Percentiles rank a stretch among this genome's conserved stretches.
phyloP scores from a whole-genome alignment of 2,329 filamentous ascomycete genomes.

The Blastomyces parvus region DNA sequence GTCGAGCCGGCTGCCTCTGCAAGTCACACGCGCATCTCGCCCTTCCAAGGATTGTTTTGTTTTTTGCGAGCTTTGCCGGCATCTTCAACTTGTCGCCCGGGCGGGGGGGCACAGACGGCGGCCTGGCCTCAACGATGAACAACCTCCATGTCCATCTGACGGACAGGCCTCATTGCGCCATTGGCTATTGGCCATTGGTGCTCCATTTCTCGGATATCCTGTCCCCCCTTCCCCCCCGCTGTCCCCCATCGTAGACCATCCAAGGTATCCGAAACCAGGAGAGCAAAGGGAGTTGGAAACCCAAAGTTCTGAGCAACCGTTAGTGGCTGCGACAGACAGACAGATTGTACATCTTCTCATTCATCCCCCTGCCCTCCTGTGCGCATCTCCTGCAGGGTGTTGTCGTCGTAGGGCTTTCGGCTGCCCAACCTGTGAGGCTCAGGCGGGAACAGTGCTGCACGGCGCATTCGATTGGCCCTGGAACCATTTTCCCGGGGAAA shows the following conservation, averaged over 20 bases:
- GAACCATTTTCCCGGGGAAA: slow-evolving; percentile 4
- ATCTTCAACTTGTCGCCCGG: background rate
- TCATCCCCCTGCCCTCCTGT: background rate
- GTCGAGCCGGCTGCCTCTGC: slow-evolving; percentile 1
- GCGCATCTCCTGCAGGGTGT: slow-evolving; percentile 2
- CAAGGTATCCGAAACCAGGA: background rate
- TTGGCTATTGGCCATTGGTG: background rate
- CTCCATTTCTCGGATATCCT: background rate
- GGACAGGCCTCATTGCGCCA: background rate
- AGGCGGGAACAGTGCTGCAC: slow-evolving; percentile 17
- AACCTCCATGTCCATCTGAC: slow-evolving; percentile 4
- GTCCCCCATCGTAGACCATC: background rate
- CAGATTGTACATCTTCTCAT: background rate
- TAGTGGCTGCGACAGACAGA: background rate
- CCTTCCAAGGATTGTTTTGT: background rate
- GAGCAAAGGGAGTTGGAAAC: background rate
- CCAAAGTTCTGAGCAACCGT: background rate
- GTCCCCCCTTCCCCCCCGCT: background rate
- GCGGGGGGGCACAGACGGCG: slow-evolving; percentile 3
- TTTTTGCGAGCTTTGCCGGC: background rate
- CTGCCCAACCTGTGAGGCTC: slow-evolving; percentile 35
- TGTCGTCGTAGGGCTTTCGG: slow-evolving; percentile 22
- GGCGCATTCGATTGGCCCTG: slow-evolving; percentile 18
- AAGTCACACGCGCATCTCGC: slow-evolving; percentile 7
- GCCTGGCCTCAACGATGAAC: background rate